Evolutionary conservation across 139 green algal genomes (phyloP).

Genomic region (Trebouxia sp.): DNA sequence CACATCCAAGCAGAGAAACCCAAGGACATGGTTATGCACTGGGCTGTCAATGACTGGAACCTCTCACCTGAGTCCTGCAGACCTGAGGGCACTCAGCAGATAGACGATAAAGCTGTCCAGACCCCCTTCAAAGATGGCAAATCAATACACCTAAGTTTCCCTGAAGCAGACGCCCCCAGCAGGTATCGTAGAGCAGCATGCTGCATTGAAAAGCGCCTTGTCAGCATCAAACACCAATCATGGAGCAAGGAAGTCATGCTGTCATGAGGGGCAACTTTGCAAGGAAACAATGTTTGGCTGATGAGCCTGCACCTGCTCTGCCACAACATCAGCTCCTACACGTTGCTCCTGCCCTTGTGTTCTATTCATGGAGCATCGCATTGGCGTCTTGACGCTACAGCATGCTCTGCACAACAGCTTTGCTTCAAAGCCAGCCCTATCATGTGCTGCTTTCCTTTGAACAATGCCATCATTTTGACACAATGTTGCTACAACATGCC

Average conservation of each 20-base stretch:
- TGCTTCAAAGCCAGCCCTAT: too few species aligned
- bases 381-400: too few species aligned
- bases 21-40: slow-evolving; percentile 69
- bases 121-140: slow-evolving; percentile 52
- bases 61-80: slow-evolving; percentile 39
- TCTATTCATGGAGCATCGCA: too few species aligned
- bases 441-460: too few species aligned
- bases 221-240: neutral
- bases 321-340: too few species aligned
- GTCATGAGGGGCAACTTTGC: neutral
- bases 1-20: slow-evolving; percentile 16
- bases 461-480: too few species aligned
- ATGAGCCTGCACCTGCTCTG: too few species aligned
- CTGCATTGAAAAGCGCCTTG: neutral
- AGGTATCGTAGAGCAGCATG: neutral
- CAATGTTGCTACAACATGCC: too few species aligned
- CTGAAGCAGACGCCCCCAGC: slow-evolving; percentile 35
- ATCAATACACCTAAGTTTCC: slow-evolving; percentile 49
- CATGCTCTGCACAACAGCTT: too few species aligned
- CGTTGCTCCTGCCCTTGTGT: too few species aligned
- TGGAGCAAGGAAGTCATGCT: neutral
- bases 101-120: slow-evolving; percentile 65
- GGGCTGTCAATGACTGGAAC: slow-evolving; percentile 78
- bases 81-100: slow-evolving; percentile 33
- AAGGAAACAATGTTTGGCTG: neutral